phyloP scores from a whole-genome alignment of 1,284 basidiomycete species.

The Anthracocystis panici-leucophaei region DNA sequence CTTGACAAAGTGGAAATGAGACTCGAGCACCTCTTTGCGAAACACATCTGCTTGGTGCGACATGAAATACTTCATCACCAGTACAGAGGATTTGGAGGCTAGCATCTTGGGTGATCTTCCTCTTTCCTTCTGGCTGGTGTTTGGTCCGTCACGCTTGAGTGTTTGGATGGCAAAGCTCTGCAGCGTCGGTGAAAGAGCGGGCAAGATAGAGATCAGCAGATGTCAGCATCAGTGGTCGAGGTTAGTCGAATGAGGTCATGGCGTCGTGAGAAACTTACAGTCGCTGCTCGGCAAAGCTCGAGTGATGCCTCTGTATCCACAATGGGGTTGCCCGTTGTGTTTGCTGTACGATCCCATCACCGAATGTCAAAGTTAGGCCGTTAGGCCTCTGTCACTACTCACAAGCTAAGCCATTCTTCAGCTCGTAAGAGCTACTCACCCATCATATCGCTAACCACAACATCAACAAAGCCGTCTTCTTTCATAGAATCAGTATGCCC shows the following conservation, averaged over 20 bases:
- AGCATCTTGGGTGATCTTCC: constrained; percentile 7
- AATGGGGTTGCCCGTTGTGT: constrained; percentile 51
- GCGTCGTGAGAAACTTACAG: constrained; percentile 8
- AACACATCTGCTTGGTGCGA: constrained; percentile 57
- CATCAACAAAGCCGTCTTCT: constrained; percentile 46
- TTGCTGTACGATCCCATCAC: constrained; percentile 17
- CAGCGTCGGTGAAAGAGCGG: neutral
- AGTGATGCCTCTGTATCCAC: constrained; percentile 52
- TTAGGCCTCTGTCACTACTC: neutral
- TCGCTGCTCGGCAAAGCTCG: constrained; percentile 40
- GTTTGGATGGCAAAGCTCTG: constrained; percentile 32
- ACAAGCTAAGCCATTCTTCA: neutral
- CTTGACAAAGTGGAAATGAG: constrained; percentile 52
- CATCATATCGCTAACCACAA: constrained; percentile 67
- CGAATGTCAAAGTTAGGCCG: neutral
- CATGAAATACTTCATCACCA: constrained; percentile 61
- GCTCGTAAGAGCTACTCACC: constrained; percentile 21
- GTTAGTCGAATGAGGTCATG: neutral
- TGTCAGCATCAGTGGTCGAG: neutral
- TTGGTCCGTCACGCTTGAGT: constrained; percentile 13
- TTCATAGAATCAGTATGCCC: neutral
- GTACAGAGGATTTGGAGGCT: constrained; percentile 27
- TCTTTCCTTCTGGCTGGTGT: neutral
- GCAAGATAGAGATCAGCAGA: neutral
- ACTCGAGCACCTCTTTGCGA: constrained; percentile 51